Base-by-base conservation (phyloP, 176 grass and related monocot genomes). In the Bonia amplexicaulis region DNA sequence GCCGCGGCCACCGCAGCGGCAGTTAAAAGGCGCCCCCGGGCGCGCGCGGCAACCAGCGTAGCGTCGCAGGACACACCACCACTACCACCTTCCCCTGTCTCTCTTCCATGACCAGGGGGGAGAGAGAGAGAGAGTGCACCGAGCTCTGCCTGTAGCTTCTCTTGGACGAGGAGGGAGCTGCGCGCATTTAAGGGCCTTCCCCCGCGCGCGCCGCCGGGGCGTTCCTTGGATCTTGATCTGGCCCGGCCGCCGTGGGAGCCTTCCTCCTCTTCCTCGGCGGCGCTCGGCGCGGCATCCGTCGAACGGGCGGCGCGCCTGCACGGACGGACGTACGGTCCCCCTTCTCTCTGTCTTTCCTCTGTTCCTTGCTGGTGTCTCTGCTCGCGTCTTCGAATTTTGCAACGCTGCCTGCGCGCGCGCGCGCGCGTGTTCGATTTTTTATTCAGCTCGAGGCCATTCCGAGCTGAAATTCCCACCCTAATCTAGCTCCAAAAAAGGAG, bases 171-270 rank as follows among this genome's bases (percentile, higher is more conserved):
- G 69, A 44, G 20, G 42, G 40, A 44, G 10, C 8, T 39, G 27
- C 74, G 64, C 53, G 72, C 66, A 88, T 88, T 88, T 84, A 84
- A 88, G 80, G 73, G 52, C 17, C 69, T 15, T 49, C 3, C 45
- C 45, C 45, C 7, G 78, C 61, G 35, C 9, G 11, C 29, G 12
- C 37, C 35, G 9, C 52, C 9, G 16, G 0, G 31, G 6, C 47
- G n/a, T 5, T 7, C 12, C 45, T 71, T 71, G 81, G 85, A 91
- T 84, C 89, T 80, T 80, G 69, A 84, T 76, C 81, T 80, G 80
- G 6, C 8, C 35, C 75, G 37, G n/a, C n/a, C 1, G 13, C 27
- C 40, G 31, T 5, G 12, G 40, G 14, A 33, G 29, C 66, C 5
- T 6, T 25, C 26, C 8, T 25, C 26, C 8, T 25, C 47, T 6